These are phyloP conservation scores for Moniliophthora roreri DNA, from an alignment of 1,284 basidiomycete genomes.

Conservation along the genomic window DNA sequence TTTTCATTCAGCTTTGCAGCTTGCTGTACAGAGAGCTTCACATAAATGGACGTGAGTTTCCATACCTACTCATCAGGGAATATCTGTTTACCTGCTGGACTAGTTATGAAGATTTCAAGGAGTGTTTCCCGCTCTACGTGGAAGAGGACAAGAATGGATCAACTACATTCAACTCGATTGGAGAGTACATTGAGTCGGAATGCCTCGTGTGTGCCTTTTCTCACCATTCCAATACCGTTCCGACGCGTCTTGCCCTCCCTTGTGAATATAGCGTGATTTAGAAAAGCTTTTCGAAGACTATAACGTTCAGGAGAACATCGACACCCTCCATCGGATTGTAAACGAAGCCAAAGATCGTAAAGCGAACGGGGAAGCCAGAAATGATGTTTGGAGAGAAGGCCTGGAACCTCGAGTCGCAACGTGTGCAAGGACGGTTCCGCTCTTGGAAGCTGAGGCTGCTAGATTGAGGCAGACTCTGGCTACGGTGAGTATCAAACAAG, in stretches of 20 bases:
- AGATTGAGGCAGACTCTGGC: slow-evolving; percentile 49
- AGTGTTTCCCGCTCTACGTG: slow-evolving; percentile 74
- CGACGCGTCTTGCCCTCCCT: slow-evolving; percentile 1
- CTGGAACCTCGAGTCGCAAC: slow-evolving; percentile 61
- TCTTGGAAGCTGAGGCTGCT: slow-evolving; percentile 54
- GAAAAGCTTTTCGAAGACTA: slow-evolving; percentile 65
- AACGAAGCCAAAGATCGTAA: slow-evolving; percentile 69
- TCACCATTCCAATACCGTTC: slow-evolving; percentile 11
- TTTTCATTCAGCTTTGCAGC: slow-evolving; percentile 72
- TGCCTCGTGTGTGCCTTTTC: slow-evolving; percentile 46
- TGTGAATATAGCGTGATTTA: slow-evolving; percentile 40
- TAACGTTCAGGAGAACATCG: slow-evolving; percentile 64
- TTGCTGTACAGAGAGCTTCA: slow-evolving; percentile 72
- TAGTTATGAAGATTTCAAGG: slow-evolving; percentile 75
- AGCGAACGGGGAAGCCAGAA: slow-evolving; percentile 41
- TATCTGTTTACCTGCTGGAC: no score
- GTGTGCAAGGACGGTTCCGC: slow-evolving; percentile 58
- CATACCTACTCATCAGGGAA: not conserved
- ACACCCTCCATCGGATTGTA: slow-evolving; percentile 66
- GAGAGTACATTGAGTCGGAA: slow-evolving; percentile 65
- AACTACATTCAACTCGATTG: slow-evolving; percentile 64
- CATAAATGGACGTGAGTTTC: slow-evolving; percentile 77
- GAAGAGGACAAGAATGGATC: slow-evolving; percentile 73
- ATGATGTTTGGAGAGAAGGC: slow-evolving; percentile 63
- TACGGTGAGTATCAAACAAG: slow-evolving; percentile 37